A percentile compares a stretch with the other conserved stretches of the same genome.
Evolutionary conservation across 768 basidiomycete genomes (phyloP).

Genomic region (Leccinum pellstonianum): DNA sequence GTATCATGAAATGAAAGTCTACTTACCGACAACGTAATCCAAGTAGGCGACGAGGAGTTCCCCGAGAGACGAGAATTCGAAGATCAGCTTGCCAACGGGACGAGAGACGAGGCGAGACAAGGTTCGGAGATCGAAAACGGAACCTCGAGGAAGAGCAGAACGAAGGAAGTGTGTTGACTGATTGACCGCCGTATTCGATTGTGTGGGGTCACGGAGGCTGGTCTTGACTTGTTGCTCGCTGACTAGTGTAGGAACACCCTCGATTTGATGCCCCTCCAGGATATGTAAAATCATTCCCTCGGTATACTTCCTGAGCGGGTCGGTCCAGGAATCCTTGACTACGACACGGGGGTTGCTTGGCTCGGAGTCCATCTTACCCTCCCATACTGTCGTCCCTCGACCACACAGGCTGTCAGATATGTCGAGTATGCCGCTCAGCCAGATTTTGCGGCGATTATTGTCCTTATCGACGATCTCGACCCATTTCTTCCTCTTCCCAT

Average conservation of each 20-base stretch:
- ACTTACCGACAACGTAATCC: background rate
- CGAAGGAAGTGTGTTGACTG: background rate
- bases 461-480: no score
- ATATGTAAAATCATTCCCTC: background rate
- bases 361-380: no score
- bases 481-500: no score
- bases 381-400: no score
- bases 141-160: background rate
- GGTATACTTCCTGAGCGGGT: background rate
- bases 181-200: background rate
- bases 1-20: background rate
- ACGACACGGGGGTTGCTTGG: background rate
- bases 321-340: background rate
- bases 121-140: background rate
- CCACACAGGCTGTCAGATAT: no score
- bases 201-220: background rate
- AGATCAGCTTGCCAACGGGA: background rate
- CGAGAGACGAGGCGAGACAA: background rate
- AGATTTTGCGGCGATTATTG: no score
- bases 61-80: background rate
- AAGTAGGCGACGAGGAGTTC: background rate
- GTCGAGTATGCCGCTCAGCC: no score
- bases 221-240: background rate
- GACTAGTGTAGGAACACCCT: background rate
- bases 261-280: background rate